Percentiles rank a stretch among this genome's conserved stretches.
phyloP scores from a whole-genome alignment of 805 yeast genomes.

The Tetrapisispora namnaoensis region DNA sequence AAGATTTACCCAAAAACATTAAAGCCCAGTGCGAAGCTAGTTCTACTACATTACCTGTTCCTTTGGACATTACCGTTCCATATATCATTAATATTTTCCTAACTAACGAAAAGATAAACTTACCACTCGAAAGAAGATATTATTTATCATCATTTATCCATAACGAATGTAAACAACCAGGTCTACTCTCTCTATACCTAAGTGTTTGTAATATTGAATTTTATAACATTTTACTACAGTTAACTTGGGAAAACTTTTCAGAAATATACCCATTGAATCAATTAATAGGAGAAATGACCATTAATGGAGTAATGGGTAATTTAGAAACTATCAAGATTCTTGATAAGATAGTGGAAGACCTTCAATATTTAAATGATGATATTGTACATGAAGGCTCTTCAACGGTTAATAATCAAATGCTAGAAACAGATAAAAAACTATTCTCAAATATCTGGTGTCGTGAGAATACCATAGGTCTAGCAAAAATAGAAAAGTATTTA shows the following conservation, averaged over 20 bases:
- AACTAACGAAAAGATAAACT: conserved; percentile 7
- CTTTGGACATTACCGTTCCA: conserved; percentile 22
- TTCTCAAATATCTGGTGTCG: conserved; percentile 21
- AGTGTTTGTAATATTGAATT: conserved; percentile 25
- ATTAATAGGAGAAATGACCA: conserved; percentile 23
- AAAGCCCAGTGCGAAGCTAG: conserved; percentile 4
- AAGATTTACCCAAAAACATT: conserved; percentile 10
- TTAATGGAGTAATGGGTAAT: conserved; percentile 27
- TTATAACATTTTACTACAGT: conserved; percentile 21
- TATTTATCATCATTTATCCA: conserved; percentile 19
- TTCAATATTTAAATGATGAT: conserved; percentile 18
- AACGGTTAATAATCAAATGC: neutral
- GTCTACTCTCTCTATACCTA: conserved; percentile 22
- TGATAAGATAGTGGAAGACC: conserved; percentile 12
- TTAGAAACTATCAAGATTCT: conserved; percentile 21
- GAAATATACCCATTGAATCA: conserved; percentile 15
- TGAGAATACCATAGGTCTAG: conserved; percentile 14
- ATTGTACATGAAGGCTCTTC: conserved; percentile 9
- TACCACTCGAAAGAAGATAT: conserved; percentile 21
- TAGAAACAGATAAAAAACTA: neutral
- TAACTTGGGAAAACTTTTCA: conserved; percentile 24
- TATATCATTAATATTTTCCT: conserved; percentile 15
- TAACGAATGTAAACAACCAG: conserved; percentile 19
- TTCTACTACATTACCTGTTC: conserved; percentile 17
- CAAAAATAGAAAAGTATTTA: conserved; percentile 17